Base-by-base conservation (phyloP, 495 filamentous ascomycete genomes). In the Barbatosphaeria neglecta region DNA sequence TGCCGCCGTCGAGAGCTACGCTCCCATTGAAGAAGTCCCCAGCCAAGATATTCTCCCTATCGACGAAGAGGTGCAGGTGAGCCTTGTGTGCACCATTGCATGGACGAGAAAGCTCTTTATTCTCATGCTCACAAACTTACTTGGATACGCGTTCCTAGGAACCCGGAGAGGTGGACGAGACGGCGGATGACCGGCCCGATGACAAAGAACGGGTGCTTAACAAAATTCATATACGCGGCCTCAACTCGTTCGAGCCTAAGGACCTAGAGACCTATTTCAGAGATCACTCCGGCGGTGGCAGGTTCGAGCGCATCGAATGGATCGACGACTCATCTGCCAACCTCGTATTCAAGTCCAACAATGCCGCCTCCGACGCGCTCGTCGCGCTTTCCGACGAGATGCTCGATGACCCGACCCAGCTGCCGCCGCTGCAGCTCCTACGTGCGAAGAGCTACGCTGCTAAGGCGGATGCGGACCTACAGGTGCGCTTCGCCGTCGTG, bases 281-380 rank as follows among this genome's bases (percentile, higher is more conserved):
- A 4, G 76, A 85, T 44, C 77, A 89, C 60, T 86, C 78, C 55
- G 55, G 72, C 13, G 51, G 62, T 3, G 66, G 75, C 13, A 52
- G 58, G 6, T 74, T 83, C 23, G 58, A 68, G 19, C 75, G 77
- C 17, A 67, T 96, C 52, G 87, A 96, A 64, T 98, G 92, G 92
- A 90, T 98, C 50, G 84, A 98, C 55, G 92, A 98, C 60, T 83
- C 77, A 16, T 92, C 89, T 0, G 87, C 87, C 49, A 96, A 95
- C 53, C 60, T 95, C 25, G 58, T 90, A 37, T 98, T 88, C 69
- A 75, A 72, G 20, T 64, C 83, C 17, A 78, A 82, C n/a, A 46
- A 47, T 10, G 57, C 73, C n/a, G 90, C 90, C 0, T 54, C 73
- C 2, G 70, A 78, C 42, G 90, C 88, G 13, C 74, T 98, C n/a